These are phyloP conservation scores for Neonectria sp. DNA, from an alignment of 2,329 filamentous ascomycete genomes.

Conservation along the genomic window DNA sequence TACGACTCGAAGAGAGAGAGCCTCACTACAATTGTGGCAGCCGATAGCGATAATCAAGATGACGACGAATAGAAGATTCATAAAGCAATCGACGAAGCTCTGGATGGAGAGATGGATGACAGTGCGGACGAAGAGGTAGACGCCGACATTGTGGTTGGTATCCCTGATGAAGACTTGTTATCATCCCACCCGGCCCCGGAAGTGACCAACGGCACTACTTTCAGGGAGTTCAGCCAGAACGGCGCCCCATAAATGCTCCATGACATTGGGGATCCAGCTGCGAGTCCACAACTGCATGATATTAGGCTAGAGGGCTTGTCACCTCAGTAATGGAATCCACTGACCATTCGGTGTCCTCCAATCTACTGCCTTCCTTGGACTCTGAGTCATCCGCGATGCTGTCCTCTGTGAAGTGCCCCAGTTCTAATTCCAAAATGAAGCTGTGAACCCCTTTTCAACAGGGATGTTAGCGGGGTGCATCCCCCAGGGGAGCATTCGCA, in stretches of 20 bases:
- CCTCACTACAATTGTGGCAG: not conserved
- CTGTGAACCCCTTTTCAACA: conserved; percentile 5
- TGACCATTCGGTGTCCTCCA: not conserved
- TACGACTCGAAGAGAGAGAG: conserved; percentile 2
- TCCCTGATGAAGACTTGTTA: not conserved
- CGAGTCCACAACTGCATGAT: conserved; percentile 8
- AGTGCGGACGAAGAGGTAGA: not conserved
- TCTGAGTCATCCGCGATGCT: conserved; percentile 1
- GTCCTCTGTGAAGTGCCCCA: not conserved
- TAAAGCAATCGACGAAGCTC: conserved; percentile 4
- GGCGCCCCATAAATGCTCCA: conserved; percentile 1
- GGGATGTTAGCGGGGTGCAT: conserved; percentile 5
- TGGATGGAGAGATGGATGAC: conserved; percentile 7
- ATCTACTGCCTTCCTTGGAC: not conserved
- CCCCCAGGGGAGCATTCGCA: conserved; percentile 12
- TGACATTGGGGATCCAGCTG: conserved; percentile 7
- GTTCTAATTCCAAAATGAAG: not conserved
- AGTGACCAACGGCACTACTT: not conserved
- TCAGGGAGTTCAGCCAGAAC: too few species aligned
- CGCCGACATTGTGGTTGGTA: not conserved
- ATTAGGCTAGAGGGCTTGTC: not conserved
- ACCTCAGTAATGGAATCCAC: not conserved
- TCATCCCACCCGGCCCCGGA: conserved; percentile 4
- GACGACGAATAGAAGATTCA: not conserved
- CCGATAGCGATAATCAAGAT: conserved; percentile 2